Evolutionary conservation across 2,329 filamentous ascomycete genomes (phyloP).

Genomic region (Fusarium nanum): DNA sequence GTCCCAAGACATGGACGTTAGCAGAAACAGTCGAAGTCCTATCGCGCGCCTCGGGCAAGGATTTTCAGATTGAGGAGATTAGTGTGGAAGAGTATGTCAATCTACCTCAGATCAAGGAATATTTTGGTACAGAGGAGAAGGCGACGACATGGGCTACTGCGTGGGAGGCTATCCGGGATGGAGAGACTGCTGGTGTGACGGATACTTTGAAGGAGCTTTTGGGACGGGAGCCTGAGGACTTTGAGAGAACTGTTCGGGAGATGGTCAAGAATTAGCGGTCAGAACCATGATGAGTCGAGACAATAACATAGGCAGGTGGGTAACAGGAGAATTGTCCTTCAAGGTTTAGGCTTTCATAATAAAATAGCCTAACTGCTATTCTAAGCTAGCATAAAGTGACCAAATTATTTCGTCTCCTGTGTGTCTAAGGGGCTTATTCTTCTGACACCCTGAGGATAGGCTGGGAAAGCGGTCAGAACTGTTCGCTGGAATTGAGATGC

Average conservation of each 20-base stretch:
- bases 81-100: slow-evolving; percentile 27
- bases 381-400: too few species aligned
- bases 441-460: too few species aligned
- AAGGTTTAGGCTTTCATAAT: too few species aligned
- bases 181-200: slow-evolving; percentile 21
- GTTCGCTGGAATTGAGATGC: too few species aligned
- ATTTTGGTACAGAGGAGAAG: slow-evolving; percentile 9
- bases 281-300: too few species aligned
- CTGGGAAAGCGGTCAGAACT: too few species aligned
- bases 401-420: too few species aligned
- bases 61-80: slow-evolving; percentile 5
- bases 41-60: background rate
- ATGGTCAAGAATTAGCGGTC: slow-evolving; percentile 1
- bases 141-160: slow-evolving; percentile 34
- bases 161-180: slow-evolving; percentile 30
- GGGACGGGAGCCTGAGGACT: slow-evolving; percentile 25
- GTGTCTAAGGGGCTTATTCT: too few species aligned
- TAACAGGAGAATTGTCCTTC: too few species aligned
- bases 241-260: slow-evolving; percentile 22
- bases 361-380: too few species aligned
- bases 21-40: slow-evolving; percentile 14
- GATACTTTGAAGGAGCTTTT: slow-evolving; percentile 2
- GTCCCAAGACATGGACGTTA: slow-evolving; percentile 5
- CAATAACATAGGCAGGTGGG: too few species aligned
- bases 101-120: slow-evolving; percentile 13